Conservation (phyloP, 768 basidiomycete genomes). For the Suillus placidus region DNA sequence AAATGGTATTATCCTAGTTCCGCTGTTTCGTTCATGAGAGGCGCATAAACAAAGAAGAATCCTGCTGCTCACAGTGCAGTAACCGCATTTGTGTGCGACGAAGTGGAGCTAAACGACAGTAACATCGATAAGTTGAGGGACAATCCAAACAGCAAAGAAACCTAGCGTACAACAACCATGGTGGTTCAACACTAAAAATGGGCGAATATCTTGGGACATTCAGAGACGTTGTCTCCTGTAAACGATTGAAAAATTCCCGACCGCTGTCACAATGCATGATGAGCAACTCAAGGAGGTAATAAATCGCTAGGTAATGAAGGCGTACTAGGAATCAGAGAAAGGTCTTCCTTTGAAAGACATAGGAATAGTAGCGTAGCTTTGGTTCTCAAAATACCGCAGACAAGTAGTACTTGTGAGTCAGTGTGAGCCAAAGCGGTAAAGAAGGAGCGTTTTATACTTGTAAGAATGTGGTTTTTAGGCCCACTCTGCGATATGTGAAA, state of each 20-base stretch:
- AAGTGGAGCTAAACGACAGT: background rate
- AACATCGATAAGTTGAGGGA: background rate
- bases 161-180: background rate
- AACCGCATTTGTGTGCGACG: background rate
- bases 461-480: background rate
- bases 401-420: background rate
- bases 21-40: background rate
- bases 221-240: background rate
- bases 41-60: background rate
- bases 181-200: background rate
- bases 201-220: background rate
- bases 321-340: background rate
- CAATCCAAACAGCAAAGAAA: background rate
- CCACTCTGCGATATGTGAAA: conserved; percentile 1
- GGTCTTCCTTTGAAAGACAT: background rate
- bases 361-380: background rate
- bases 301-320: background rate
- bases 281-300: background rate
- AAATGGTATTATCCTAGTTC: background rate
- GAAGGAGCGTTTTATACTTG: background rate
- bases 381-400: background rate
- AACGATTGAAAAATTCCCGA: background rate
- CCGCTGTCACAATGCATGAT: background rate
- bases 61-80: background rate
- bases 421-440: background rate